These are phyloP conservation scores for Verticillium albo-atrum DNA, from an alignment of 2,329 filamentous ascomycete species.

Conservation along the genomic window DNA sequence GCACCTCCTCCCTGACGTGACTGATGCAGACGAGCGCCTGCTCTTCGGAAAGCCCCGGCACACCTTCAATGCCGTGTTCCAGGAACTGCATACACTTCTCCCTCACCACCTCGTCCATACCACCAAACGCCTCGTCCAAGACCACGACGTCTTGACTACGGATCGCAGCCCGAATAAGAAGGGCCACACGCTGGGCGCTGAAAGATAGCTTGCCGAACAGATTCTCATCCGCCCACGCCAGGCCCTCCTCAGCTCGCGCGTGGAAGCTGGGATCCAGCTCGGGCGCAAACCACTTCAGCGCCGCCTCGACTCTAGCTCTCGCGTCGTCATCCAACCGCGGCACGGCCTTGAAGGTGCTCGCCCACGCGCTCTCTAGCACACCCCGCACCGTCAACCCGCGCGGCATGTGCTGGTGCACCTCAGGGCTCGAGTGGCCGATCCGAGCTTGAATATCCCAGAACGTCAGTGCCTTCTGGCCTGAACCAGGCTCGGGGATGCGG, in stretches of 20 bases:
- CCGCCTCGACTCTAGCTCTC: constrained; percentile 58
- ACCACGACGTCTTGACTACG: constrained; percentile 79
- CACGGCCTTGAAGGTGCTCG: constrained; percentile 74
- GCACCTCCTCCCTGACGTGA: constrained; percentile 87
- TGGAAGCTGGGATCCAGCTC: constrained; percentile 62
- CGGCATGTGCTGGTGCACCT: constrained; percentile 91
- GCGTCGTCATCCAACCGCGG: constrained; percentile 59
- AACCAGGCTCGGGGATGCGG: constrained; percentile 69
- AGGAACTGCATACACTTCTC: constrained; percentile 86
- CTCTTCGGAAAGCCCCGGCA: constrained; percentile 59
- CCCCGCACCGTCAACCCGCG: constrained; percentile 67
- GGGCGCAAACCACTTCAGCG: constrained; percentile 69
- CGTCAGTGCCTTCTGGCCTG: constrained; percentile 65
- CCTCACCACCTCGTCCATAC: constrained; percentile 76
- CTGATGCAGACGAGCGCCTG: constrained; percentile 92
- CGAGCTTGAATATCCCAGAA: constrained; percentile 89
- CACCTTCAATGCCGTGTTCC: constrained; percentile 54
- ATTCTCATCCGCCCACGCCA: constrained; percentile 62
- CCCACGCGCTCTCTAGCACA: constrained; percentile 81
- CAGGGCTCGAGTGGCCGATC: constrained; percentile 89
- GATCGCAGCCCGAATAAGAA: constrained; percentile 79
- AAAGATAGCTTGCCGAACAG: constrained; percentile 74
- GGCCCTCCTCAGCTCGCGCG: constrained; percentile 17
- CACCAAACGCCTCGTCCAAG: constrained; percentile 82
- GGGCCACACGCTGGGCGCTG: constrained; percentile 74